Base-by-base conservation (phyloP, 2,329 filamentous ascomycete species). In the Emergomyces orientalis region DNA sequence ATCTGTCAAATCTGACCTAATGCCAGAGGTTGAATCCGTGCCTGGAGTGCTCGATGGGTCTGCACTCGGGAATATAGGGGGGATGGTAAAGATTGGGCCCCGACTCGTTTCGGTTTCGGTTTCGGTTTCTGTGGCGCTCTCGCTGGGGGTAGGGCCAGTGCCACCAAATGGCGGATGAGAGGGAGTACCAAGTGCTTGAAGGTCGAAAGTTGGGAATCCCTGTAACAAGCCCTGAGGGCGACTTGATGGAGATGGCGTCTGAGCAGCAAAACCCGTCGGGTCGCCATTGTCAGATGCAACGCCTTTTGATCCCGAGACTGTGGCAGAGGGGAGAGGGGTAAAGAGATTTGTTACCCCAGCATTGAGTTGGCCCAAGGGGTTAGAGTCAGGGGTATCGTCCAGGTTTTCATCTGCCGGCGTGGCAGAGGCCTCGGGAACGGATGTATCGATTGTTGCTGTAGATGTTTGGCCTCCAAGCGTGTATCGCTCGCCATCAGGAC, bases 361-460 rank as follows among this genome's bases (percentile, higher is more conserved):
- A n/a, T 14, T 32, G 41, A 37, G n/a, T 32, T 49, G 17, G 25
- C 45, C 59, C 13, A 37, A 19, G 17, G 19, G 19, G 43, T 30
- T 8, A n/a, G 32, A 25, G 17, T 22, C 32, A 34, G 59, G 32
- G 14, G 3, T 25, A 8, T 25, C 19, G 7, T n/a, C 22, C 4
- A 25, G 59, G n/a, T 56, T 32, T 34, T 49, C n/a, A 49, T 25
- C 22, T 49, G 4, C 22, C 1, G n/a, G 22, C 8, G 22, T 27
- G 7, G 19, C 19, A n/a, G 41, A n/a, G 41, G 41, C 41, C 4
- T 45, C n/a, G 0, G 41, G 41, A 5, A 9, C 1, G 19, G 19
- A n/a, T 45, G 3, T 5, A n/a, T 14, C 11, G 22, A 22, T 25
- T 11, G 69, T 69, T 57, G 69, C 66, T 19, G 71, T 69, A 22